Conservation (phyloP, 2,329 filamentous ascomycete species). For the Chrysoporthe cubensis region DNA sequence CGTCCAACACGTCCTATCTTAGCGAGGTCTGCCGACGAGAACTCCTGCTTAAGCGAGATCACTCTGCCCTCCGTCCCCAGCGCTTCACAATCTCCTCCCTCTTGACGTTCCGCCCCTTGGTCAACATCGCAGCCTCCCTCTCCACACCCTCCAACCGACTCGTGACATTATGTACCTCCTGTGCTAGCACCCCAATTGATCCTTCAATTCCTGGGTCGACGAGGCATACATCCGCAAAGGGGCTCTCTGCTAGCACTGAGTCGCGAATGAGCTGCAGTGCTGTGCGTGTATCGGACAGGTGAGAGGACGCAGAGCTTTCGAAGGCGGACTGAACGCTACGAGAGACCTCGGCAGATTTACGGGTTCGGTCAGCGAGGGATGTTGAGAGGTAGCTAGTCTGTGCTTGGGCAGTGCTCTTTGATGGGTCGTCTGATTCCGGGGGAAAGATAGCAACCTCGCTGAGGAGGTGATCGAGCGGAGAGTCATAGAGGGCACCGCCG, state of each 20-base stretch:
- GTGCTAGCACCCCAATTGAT: constrained; percentile 50
- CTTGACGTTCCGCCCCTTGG: constrained; percentile 48
- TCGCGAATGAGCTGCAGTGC: constrained; percentile 56
- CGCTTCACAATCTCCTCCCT: constrained; percentile 53
- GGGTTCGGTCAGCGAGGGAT: constrained; percentile 15
- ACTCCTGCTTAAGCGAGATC: background rate
- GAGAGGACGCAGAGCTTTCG: constrained; percentile 47
- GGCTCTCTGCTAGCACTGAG: constrained; percentile 57
- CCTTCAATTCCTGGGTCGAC: constrained; percentile 57
- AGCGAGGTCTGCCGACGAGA: background rate
- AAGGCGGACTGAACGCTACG: constrained; percentile 53
- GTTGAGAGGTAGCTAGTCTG: constrained; percentile 15
- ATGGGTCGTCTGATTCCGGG: constrained; percentile 39
- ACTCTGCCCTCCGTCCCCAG: constrained; percentile 39
- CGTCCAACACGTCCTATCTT: background rate
- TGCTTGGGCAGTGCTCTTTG: constrained; percentile 31
- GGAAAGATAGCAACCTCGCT: constrained; percentile 50
- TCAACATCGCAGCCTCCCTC: constrained; percentile 37
- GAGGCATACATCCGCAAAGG: constrained; percentile 52
- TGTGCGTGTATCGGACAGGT: constrained; percentile 51
- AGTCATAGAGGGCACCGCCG: constrained; percentile 40
- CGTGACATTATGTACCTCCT: constrained; percentile 49
- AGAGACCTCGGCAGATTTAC: constrained; percentile 43
- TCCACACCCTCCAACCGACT: constrained; percentile 45
- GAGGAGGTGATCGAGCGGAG: constrained; percentile 53